Evolutionary conservation across 345 rosid genomes (phyloP).

Genomic region (Arabis alpina): DNA sequence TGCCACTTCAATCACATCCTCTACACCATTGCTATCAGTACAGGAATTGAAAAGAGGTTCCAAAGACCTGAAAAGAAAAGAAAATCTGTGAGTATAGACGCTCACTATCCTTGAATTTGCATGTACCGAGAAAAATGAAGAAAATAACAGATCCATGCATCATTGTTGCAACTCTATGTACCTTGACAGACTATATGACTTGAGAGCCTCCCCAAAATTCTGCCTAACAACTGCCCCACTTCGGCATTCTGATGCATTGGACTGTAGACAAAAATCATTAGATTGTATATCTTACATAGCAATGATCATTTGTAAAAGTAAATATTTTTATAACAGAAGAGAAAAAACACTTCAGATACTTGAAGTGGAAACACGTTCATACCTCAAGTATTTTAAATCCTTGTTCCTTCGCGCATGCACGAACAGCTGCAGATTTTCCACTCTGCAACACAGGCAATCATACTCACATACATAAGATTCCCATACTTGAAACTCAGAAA

Average conservation of each 20-base stretch:
- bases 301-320: neutral
- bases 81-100: slow-evolving; percentile 30
- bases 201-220: slow-evolving; percentile 82
- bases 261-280: slow-evolving; percentile 47
- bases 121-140: slow-evolving; percentile 16
- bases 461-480: slow-evolving; percentile 25
- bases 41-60: slow-evolving; percentile 50
- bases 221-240: slow-evolving; percentile 79
- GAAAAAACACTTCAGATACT: slow-evolving; percentile 10
- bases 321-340: slow-evolving; percentile 10
- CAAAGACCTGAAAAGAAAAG: slow-evolving; percentile 63
- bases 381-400: slow-evolving; percentile 94
- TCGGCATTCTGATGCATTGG: slow-evolving; percentile 87
- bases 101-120: slow-evolving; percentile 7
- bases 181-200: slow-evolving; percentile 73
- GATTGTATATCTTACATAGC: neutral
- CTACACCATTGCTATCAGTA: slow-evolving; percentile 43
- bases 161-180: slow-evolving; percentile 45
- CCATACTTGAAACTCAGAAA: slow-evolving; percentile 10
- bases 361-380: slow-evolving; percentile 22
- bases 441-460: slow-evolving; percentile 60
- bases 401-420: slow-evolving; percentile 92
- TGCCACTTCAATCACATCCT: slow-evolving; percentile 51
- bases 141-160: slow-evolving; percentile 27
- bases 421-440: slow-evolving; percentile 93